phyloP scores from a whole-genome alignment of 75 land plant species.

The Chamaecyparis obtusa region DNA sequence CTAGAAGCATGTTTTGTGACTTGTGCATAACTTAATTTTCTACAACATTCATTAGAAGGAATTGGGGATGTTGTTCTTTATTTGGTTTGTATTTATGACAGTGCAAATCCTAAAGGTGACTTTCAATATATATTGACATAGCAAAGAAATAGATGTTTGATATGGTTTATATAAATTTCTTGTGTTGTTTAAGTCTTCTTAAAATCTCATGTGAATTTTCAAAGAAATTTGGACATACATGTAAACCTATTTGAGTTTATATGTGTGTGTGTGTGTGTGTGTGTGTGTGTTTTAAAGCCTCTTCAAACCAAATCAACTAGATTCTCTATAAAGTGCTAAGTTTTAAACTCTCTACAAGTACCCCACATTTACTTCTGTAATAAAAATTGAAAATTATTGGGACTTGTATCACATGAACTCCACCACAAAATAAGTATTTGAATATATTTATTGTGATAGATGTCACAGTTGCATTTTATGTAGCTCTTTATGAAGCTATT shows the following conservation, averaged over 20 bases:
- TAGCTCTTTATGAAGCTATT: slow-evolving; percentile 38
- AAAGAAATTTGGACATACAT: no score
- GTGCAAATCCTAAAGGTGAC: slow-evolving; percentile 62
- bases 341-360: slow-evolving; percentile 56
- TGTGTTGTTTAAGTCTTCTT: no score
- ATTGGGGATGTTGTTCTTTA: slow-evolving; percentile 30
- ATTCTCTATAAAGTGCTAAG: slow-evolving; percentile 50
- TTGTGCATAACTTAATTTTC: slow-evolving; percentile 26
- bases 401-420: background rate
- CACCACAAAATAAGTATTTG: no score
- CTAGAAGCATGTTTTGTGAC: background rate
- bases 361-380: slow-evolving; percentile 8
- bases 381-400: slow-evolving; percentile 8
- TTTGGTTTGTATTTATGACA: slow-evolving; percentile 56
- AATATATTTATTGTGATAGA: slow-evolving; percentile 11
- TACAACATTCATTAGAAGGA: slow-evolving; percentile 56
- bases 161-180: no score
- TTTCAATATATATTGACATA: background rate
- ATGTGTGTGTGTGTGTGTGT: no score
- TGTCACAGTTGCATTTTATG: slow-evolving; percentile 56
- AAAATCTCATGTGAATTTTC: background rate
- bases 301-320: slow-evolving; percentile 34
- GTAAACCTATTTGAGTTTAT: background rate
- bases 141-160: background rate
- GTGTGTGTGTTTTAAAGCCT: background rate